Evolutionary conservation across 129 eudicot genomes (phyloP).

Genomic region (Centella asiatica): DNA sequence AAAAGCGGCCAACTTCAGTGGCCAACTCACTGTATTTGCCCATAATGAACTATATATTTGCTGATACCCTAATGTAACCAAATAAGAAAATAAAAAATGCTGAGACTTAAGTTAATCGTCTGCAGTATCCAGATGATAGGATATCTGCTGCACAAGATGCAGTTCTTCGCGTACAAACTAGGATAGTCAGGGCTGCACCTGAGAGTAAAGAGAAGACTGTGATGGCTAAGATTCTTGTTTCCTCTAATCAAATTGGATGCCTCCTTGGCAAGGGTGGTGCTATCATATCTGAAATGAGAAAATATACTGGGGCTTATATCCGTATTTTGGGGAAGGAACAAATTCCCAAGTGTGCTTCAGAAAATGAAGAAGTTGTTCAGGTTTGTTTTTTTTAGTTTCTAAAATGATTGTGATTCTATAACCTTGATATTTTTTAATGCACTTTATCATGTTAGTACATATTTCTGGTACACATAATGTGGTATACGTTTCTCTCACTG

Average conservation of each 20-base stretch:
- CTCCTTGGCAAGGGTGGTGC: constrained; percentile 94
- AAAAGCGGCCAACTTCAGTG: no score
- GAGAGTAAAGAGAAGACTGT: constrained; percentile 57
- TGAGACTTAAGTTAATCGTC: no score
- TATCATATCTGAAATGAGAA: constrained; percentile 85
- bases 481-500: neutral
- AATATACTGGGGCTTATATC: constrained; percentile 80
- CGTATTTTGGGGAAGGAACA: constrained; percentile 85
- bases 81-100: constrained; percentile 9
- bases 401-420: neutral
- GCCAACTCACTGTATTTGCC: no score
- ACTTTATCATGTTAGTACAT: neutral
- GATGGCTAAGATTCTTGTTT: constrained; percentile 63
- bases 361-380: constrained; percentile 92
- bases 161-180: constrained; percentile 76
- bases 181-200: constrained; percentile 70
- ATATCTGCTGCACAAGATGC: constrained; percentile 86
- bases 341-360: constrained; percentile 59
- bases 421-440: neutral
- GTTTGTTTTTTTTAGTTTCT: constrained; percentile 19
- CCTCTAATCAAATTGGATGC: constrained; percentile 92
- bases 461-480: neutral
- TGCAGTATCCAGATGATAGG: constrained; percentile 83
- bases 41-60: no score
- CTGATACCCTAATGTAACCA: neutral